These are phyloP conservation scores for Zymoseptoria tritici DNA, from an alignment of 2,329 filamentous ascomycete genomes.

Conservation along the genomic window DNA sequence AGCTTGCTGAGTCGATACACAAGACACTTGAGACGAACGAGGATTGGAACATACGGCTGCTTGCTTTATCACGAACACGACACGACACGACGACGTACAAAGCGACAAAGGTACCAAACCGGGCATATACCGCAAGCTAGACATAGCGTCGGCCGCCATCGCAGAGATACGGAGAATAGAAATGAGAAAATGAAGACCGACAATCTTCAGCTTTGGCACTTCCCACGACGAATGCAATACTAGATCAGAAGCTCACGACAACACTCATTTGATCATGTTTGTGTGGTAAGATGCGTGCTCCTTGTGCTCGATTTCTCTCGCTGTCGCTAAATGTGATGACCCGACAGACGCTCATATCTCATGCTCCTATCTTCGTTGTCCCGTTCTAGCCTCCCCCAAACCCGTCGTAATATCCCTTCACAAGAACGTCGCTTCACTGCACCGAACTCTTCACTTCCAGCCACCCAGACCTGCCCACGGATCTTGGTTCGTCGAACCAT, in stretches of 20 bases:
- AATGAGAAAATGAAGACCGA: not conserved
- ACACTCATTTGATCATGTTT: not conserved
- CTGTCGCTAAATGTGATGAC: not conserved
- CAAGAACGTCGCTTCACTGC: not conserved
- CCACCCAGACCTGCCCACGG: not conserved
- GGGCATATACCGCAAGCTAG: not conserved
- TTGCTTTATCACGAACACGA: not conserved
- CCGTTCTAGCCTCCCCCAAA: not conserved
- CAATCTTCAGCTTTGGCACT: not conserved
- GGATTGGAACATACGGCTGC: not conserved
- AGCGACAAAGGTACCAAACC: not conserved
- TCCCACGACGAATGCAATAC: not conserved
- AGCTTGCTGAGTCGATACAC: not conserved
- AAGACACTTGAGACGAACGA: not conserved
- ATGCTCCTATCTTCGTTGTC: not conserved
- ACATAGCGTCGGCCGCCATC: not conserved
- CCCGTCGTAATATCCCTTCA: not conserved
- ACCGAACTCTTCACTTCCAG: not conserved
- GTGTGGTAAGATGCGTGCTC: not conserved
- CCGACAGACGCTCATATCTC: not conserved
- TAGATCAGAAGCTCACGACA: no score
- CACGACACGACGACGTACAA: not conserved
- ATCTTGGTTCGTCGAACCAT: not conserved
- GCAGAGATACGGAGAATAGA: not conserved
- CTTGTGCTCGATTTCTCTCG: not conserved